These are phyloP conservation scores for Pharnaceum exiguum DNA, from an alignment of 148 eudicot genomes.

Conservation along the genomic window DNA sequence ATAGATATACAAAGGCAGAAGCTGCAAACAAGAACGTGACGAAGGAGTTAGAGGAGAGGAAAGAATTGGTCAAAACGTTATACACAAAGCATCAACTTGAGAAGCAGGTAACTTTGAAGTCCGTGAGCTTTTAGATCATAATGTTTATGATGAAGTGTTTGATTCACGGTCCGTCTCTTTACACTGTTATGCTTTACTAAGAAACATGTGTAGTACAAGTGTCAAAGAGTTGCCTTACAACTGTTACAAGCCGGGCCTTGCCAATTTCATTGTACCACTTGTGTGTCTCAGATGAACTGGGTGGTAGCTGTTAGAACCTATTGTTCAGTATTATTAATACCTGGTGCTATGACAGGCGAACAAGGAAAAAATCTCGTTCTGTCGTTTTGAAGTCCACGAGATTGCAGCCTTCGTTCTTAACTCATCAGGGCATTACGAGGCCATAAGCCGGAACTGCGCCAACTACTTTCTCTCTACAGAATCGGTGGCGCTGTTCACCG, in stretches of 20 bases:
- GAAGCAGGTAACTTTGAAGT: slow-evolving; percentile 57
- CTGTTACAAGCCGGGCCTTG: too few species aligned
- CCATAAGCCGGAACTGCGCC: slow-evolving; percentile 70
- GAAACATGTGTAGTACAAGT: too few species aligned
- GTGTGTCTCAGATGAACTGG: too few species aligned
- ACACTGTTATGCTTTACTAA: too few species aligned
- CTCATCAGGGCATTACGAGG: slow-evolving; percentile 77
- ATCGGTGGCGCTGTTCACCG: slow-evolving; percentile 83
- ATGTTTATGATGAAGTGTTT: too few species aligned
- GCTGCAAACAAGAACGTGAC: slow-evolving; percentile 52
- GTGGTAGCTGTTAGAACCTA: background rate
- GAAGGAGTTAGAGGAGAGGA: slow-evolving; percentile 80
- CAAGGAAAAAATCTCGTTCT: slow-evolving; percentile 88
- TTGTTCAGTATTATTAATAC: background rate
- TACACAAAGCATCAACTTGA: slow-evolving; percentile 84
- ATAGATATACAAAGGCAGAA: slow-evolving; percentile 64
- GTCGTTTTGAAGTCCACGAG: slow-evolving; percentile 79
- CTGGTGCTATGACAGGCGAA: slow-evolving; percentile 49
- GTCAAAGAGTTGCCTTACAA: too few species aligned
- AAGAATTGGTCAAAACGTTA: slow-evolving; percentile 65
- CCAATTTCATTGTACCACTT: too few species aligned
- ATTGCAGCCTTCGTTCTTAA: slow-evolving; percentile 90
- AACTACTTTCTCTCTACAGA: slow-evolving; percentile 82
- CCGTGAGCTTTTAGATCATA: background rate
- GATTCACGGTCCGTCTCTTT: too few species aligned